Conservation (phyloP, 2,329 filamentous ascomycete species). For the Colletotrichum limetticola region DNA sequence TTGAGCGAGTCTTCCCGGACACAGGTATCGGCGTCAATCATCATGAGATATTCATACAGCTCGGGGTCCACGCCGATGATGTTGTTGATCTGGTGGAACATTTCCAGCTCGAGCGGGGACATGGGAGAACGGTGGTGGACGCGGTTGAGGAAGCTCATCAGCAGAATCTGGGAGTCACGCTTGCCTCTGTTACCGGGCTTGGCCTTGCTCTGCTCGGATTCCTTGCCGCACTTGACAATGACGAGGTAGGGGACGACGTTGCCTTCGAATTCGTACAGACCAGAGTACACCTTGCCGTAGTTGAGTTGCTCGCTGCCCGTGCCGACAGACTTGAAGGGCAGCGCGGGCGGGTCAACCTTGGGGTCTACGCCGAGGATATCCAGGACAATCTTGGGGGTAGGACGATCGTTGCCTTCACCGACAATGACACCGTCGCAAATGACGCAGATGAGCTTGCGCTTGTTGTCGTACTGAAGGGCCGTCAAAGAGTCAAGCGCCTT, state of each 20-base stretch:
- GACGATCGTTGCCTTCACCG: slow-evolving; percentile 93
- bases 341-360: slow-evolving; percentile 92
- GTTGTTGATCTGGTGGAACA: slow-evolving; percentile 98
- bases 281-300: slow-evolving; percentile 98
- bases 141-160: slow-evolving; percentile 99
- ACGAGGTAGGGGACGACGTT: slow-evolving; percentile 98
- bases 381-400: slow-evolving; percentile 96
- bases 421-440: slow-evolving; percentile 98
- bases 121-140: slow-evolving; percentile 98
- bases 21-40: slow-evolving; percentile 97
- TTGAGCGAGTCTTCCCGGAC: slow-evolving; percentile 90
- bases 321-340: slow-evolving; percentile 95
- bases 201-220: slow-evolving; percentile 88
- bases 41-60: slow-evolving; percentile 96
- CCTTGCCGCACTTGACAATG: slow-evolving; percentile 96
- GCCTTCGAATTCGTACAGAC: slow-evolving; percentile 96
- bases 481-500: slow-evolving; percentile 96
- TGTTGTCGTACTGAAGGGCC: slow-evolving; percentile 96
- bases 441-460: slow-evolving; percentile 94
- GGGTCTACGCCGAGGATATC: slow-evolving; percentile 98
- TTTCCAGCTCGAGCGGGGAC: slow-evolving; percentile 96
- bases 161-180: slow-evolving; percentile 97
- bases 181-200: slow-evolving; percentile 99
- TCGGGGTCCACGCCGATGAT: slow-evolving; percentile 98
- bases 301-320: slow-evolving; percentile 92